Conservation (phyloP, 202 grass and related monocot genomes). For the Panicum hallii region DNA sequence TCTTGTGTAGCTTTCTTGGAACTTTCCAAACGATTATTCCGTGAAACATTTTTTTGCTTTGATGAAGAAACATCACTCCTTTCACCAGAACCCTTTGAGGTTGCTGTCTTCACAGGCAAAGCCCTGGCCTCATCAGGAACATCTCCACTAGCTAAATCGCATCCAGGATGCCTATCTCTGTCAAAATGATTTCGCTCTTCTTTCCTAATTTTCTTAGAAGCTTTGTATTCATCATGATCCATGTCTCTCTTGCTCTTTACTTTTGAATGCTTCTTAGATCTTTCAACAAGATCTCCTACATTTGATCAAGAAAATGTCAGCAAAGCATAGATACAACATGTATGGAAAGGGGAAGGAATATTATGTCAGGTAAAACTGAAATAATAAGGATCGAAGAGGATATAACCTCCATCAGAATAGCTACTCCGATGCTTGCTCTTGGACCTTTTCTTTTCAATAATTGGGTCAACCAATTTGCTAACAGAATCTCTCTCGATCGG, state of each 20-base stretch:
- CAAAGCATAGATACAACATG: constrained; percentile 42
- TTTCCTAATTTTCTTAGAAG: constrained; percentile 85
- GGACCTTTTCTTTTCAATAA: constrained; percentile 62
- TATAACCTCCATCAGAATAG: constrained; percentile 84
- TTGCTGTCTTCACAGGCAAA: constrained; percentile 53
- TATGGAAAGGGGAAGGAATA: constrained; percentile 36
- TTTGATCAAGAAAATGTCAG: constrained; percentile 36
- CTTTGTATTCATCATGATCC: constrained; percentile 65
- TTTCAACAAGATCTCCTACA: constrained; percentile 65
- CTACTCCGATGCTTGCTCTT: constrained; percentile 67
- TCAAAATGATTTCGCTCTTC: constrained; percentile 57
- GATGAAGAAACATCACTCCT: constrained; percentile 55
- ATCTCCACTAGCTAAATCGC: constrained; percentile 50
- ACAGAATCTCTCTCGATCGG: constrained; percentile 55
- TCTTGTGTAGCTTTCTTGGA: constrained; percentile 60
- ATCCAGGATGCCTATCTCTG: constrained; percentile 59
- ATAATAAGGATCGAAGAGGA: constrained; percentile 28
- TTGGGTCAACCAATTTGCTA: constrained; percentile 66
- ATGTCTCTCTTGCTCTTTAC: constrained; percentile 80
- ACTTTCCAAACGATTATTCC: constrained; percentile 47
- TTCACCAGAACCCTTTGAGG: constrained; percentile 48
- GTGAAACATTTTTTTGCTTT: constrained; percentile 52
- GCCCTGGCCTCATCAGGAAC: constrained; percentile 52
- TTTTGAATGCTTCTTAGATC: constrained; percentile 79
- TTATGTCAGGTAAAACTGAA: constrained; percentile 29